Conservation (phyloP, 768 basidiomycete species). For the Boletus vinaceobasis region DNA sequence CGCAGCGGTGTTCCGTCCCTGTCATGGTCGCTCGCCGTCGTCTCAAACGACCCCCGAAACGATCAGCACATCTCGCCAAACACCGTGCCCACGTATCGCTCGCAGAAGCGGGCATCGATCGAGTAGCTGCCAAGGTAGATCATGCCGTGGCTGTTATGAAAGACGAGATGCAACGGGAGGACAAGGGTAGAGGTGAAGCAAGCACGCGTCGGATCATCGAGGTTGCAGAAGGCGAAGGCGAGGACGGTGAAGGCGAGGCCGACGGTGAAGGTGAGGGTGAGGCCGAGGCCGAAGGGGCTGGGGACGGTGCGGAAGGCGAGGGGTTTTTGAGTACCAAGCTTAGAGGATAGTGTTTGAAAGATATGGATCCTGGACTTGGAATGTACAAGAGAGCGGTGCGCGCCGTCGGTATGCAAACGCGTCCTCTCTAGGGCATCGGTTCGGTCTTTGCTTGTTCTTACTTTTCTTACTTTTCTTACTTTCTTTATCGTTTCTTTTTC, state of each 20-base stretch:
- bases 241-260: slow-evolving; percentile 25
- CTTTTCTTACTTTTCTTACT: too few relatives aligned
- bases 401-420: neutral
- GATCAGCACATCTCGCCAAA: slow-evolving; percentile 75
- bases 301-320: slow-evolving; percentile 32
- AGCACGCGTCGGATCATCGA: slow-evolving; percentile 18
- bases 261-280: slow-evolving; percentile 16
- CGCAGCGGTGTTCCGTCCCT: slow-evolving; percentile 86
- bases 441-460: neutral
- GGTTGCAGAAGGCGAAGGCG: slow-evolving; percentile 24
- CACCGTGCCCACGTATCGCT: slow-evolving; percentile 82
- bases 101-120: slow-evolving; percentile 82
- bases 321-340: slow-evolving; percentile 29
- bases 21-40: slow-evolving; percentile 95
- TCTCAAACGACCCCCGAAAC: slow-evolving; percentile 82
- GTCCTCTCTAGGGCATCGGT: neutral
- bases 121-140: slow-evolving; percentile 82
- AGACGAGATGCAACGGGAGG: slow-evolving; percentile 69
- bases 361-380: neutral
- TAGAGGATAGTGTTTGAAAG: slow-evolving; percentile 5
- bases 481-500: too few relatives aligned
- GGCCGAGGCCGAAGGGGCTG: slow-evolving; percentile 5
- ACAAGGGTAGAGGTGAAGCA: slow-evolving; percentile 36
- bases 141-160: slow-evolving; percentile 80
- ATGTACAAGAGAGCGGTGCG: neutral